These are phyloP conservation scores for Perkinsus olseni DNA, from an alignment of 169 alveolate genomes.

Conservation along the genomic window DNA sequence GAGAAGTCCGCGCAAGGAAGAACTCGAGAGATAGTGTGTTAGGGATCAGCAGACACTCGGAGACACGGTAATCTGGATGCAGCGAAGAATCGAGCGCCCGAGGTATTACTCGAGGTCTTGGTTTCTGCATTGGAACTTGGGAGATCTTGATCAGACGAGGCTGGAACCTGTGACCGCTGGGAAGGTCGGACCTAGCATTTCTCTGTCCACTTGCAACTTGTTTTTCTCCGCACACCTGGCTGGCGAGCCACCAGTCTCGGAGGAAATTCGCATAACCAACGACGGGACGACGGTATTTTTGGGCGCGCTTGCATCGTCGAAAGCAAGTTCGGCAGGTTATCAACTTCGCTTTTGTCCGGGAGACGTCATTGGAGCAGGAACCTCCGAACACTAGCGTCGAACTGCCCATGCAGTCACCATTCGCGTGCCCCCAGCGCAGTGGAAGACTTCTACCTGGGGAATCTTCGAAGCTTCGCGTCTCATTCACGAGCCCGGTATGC, in stretches of 20 bases:
- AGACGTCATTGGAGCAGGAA: no score
- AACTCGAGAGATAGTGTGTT: no score
- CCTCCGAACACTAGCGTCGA: no score
- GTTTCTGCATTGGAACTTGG: no score
- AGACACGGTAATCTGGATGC: no score
- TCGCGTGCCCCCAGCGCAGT: not conserved
- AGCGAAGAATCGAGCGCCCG: no score
- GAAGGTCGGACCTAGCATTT: not conserved
- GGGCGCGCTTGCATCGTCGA: not conserved
- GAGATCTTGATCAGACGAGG: no score
- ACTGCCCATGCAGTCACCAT: not conserved
- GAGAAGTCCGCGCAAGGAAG: no score
- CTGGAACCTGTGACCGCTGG: not conserved
- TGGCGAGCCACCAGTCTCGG: not conserved
- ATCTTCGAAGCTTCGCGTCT: not conserved
- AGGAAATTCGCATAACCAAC: not conserved
- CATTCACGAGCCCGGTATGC: not conserved
- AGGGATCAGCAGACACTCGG: no score
- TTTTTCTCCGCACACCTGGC: not conserved
- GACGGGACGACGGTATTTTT: not conserved
- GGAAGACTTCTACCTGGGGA: not conserved
- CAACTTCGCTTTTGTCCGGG: not conserved
- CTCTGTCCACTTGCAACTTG: not conserved
- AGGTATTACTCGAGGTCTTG: no score
- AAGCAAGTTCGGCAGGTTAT: not conserved